Base-by-base conservation (phyloP, 495 filamentous ascomycete genomes). In the Hyaloscypha bicolor region DNA sequence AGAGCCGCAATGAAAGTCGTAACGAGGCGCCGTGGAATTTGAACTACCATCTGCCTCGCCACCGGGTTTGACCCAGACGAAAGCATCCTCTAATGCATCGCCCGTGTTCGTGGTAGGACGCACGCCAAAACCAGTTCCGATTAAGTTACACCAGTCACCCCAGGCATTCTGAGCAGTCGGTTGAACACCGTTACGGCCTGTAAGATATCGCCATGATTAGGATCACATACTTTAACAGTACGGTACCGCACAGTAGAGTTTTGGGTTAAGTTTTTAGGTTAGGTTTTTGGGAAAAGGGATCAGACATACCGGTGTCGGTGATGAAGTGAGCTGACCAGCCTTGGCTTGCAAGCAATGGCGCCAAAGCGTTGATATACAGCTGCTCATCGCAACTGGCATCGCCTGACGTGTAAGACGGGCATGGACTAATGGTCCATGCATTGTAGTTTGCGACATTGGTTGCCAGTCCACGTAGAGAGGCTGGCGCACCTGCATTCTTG, bases 61-160 rank as follows among this genome's bases (percentile, higher is more conserved):
- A 72, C 91, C 91, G 62, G 90, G 91, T 86, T 93, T 93, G 71
- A 91, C 80, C 91, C 91, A 93, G 76, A 93, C 90, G 79, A 93
- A 92, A 55, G 91, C 88, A 76, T 93, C 90, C 61, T 84, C 82
- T 32, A 91, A 82, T 30, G 80, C 72, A 75, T 83, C 72, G 63
- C 87, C 87, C 9, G 90, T 91, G 66, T 83, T 73, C 42, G 86
- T 81, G 4, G 87, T 89, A 0, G 88, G 88, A 64, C 88, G 88
- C 55, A 83, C 81, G 76, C 91, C 91, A 76, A 93, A 93, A 37
- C 91, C 91, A 59, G 90, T 87, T 69, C 85, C 87, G 67, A 85
- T 86, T 73, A 90, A 85, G 85, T 94, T 94, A 85, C 91, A 93
- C 91, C 92, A 95, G 82, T 94, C 85, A 74, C 91, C 91, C 90